These are phyloP conservation scores for Artomyces pyxidatus DNA, from an alignment of 768 basidiomycete genomes.

Conservation along the genomic window DNA sequence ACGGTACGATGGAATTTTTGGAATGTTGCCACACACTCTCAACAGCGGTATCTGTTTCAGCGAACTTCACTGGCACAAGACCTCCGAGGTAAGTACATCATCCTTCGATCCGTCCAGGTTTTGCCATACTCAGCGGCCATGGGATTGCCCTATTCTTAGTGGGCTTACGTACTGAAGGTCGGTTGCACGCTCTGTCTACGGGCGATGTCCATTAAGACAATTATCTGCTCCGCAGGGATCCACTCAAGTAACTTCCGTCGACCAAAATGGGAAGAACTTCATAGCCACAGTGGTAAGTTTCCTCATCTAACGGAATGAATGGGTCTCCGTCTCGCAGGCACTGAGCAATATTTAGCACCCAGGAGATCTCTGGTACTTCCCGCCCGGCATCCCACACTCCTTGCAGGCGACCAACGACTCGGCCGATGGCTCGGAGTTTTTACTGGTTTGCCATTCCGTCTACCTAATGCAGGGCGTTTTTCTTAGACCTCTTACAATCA, in stretches of 20 bases:
- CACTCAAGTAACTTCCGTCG: constrained; percentile 10
- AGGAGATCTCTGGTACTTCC: constrained; percentile 24
- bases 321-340: neutral
- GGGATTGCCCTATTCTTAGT: constrained; percentile 15
- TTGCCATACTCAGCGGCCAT: neutral
- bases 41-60: constrained; percentile 4
- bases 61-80: constrained; percentile 30
- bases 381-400: constrained; percentile 29
- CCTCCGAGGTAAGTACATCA: constrained; percentile 21
- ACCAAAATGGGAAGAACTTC: constrained; percentile 12
- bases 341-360: constrained; percentile 2
- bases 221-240: constrained; percentile 12
- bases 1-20: constrained; percentile 12
- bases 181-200: neutral
- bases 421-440: constrained; percentile 25
- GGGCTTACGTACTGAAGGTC: constrained; percentile 28
- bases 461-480: neutral
- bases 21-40: neutral
- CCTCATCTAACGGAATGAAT: neutral
- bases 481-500: constrained; percentile 1
- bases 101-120: neutral
- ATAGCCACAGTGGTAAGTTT: constrained; percentile 10
- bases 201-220: neutral
- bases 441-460: constrained; percentile 20
- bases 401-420: constrained; percentile 26